Percentiles rank a stretch among this genome's conserved stretches.
These are phyloP conservation scores for Psidium guajava DNA, from an alignment of 345 rosid species.

Conservation along the genomic window DNA sequence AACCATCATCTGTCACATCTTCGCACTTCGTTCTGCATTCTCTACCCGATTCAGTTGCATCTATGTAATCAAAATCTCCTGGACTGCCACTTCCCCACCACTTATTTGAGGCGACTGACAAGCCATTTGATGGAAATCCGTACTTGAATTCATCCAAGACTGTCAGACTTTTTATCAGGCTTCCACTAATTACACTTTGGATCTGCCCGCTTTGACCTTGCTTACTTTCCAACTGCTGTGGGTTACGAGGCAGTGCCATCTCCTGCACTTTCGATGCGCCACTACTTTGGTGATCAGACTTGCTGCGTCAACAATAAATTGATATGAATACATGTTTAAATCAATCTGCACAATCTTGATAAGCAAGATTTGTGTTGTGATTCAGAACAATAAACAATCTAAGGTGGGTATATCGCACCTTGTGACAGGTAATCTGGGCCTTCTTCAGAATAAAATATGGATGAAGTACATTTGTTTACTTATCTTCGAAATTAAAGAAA, in stretches of 20 bases:
- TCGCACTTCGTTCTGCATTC: conserved; percentile 9
- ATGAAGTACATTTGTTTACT: neutral
- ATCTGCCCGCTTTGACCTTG: conserved; percentile 5
- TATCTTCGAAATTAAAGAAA: neutral
- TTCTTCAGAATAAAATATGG: neutral
- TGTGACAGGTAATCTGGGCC: neutral
- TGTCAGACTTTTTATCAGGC: conserved; percentile 18
- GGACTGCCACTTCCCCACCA: conserved; percentile 58
- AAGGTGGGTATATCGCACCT: neutral
- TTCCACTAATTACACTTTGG: conserved; percentile 5
- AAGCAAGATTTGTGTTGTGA: neutral
- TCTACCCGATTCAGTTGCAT: conserved; percentile 14
- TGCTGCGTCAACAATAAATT: conserved; percentile 9
- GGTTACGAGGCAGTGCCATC: conserved; percentile 6
- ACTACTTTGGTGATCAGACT: conserved; percentile 10
- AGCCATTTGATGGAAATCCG: conserved; percentile 66
- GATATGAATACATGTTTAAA: neutral
- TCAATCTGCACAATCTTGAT: neutral
- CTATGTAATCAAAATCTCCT: conserved; percentile 4
- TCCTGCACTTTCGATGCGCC: conserved; percentile 14
- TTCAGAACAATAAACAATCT: neutral
- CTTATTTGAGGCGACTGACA: conserved; percentile 32
- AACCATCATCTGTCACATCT: conserved; percentile 2
- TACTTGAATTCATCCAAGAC: conserved; percentile 49
- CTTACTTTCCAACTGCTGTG: conserved; percentile 26